phyloP scores from a whole-genome alignment of 495 filamentous ascomycete genomes.

The Xanthoparmelia taractica region DNA sequence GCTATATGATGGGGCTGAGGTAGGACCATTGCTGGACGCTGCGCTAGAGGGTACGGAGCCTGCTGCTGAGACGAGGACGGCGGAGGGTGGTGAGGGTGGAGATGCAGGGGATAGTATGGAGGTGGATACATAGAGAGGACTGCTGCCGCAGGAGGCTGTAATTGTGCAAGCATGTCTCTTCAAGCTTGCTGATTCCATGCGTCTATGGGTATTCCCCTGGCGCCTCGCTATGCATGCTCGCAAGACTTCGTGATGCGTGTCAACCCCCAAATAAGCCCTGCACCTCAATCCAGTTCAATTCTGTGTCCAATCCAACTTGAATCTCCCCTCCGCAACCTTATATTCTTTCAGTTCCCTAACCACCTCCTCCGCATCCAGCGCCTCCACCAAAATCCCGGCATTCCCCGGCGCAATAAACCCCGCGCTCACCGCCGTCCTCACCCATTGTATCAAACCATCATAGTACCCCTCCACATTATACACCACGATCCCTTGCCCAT shows the following conservation, averaged over 20 bases:
- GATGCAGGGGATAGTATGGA: slow-evolving; percentile 34
- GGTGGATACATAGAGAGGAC: slow-evolving; percentile 32
- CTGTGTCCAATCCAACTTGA: slow-evolving; percentile 73
- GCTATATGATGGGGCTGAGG: slow-evolving; percentile 83
- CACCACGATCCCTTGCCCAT: slow-evolving; percentile 69
- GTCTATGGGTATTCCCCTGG: neutral
- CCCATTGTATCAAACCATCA: slow-evolving; percentile 77
- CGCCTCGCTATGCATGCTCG: slow-evolving; percentile 19
- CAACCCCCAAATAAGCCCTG: neutral
- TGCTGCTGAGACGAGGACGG: slow-evolving; percentile 45
- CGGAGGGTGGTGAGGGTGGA: slow-evolving; percentile 40
- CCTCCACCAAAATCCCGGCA: slow-evolving; percentile 69
- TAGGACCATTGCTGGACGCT: slow-evolving; percentile 56
- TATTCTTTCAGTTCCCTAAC: slow-evolving; percentile 65
- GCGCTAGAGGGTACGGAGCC: slow-evolving; percentile 63
- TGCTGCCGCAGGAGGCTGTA: neutral
- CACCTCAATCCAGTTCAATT: slow-evolving; percentile 37
- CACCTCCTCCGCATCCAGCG: slow-evolving; percentile 60
- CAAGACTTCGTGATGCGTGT: neutral
- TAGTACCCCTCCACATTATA: slow-evolving; percentile 87
- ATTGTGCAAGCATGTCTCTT: neutral
- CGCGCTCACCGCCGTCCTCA: slow-evolving; percentile 62
- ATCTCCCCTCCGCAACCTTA: slow-evolving; percentile 60
- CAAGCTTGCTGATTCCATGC: neutral
- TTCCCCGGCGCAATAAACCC: slow-evolving; percentile 68